Base-by-base conservation (phyloP, 331 rosid genomes). In the Acacia pycnantha region DNA sequence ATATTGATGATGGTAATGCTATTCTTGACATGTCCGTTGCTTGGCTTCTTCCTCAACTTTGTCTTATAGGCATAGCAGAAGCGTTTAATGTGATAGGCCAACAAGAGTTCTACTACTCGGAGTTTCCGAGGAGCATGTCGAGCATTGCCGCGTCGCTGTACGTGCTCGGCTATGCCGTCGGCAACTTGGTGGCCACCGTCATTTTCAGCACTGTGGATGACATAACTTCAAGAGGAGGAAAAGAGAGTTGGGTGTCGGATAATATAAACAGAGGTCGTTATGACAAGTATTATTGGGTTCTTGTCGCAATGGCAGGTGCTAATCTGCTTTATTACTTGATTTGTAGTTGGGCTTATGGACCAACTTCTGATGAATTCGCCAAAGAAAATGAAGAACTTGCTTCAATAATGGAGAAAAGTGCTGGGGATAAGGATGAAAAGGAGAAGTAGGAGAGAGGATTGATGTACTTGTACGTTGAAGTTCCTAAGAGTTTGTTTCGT, bases 291-390 rank as follows among this genome's bases (percentile, higher is more conserved):
- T 91, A 83, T 35, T 88, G 94, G 91, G 41, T 91, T 76, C 79
- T 91, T 59, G 88, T 84, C 9, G 47, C 81, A 35, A 15, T 89
- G 11, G 85, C 86, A 77, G 85, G 78, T 43, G 79, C 87, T 54
- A 89, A 91, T 81, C 1, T 93, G n/a, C 2, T 90, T 15, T 89
- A 89, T 71, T 91, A 54, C 68, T 66, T 89, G 9, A 4, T 84
- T 11, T 89, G 94, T 75, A 86, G 91, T 73, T 93, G 97, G 97
- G 85, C 89, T 44, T 93, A 89, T 73, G 95, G 95, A 19, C 90
- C 95, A 41, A 58, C 88, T 11, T 83, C 79, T 65, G 88, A 86
- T 79, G 80, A 79, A 79, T 2, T 70, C 44, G 33, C 79, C 0
- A 62, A 59, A 48, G 54, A 12, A 24, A 11, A 19, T 51, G 70